phyloP scores from a whole-genome alignment of 2,329 filamentous ascomycete species.

The Cladosporium sp. region DNA sequence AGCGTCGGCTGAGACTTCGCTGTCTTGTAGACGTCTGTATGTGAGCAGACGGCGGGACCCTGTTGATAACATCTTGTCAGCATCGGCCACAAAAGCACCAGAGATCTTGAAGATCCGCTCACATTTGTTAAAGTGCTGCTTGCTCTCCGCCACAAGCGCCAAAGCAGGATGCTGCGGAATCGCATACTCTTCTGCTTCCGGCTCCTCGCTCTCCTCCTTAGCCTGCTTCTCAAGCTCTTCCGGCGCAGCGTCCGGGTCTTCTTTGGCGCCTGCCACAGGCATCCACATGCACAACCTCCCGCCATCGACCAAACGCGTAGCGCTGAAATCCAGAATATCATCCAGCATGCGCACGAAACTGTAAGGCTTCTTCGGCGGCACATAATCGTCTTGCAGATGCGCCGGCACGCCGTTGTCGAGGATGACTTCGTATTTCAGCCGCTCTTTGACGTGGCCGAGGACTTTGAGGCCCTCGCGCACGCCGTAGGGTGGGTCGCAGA shows the following conservation, averaged over 20 bases:
- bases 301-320: constrained; percentile 71
- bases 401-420: constrained; percentile 69
- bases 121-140: constrained; percentile 90
- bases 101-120: constrained; percentile 30
- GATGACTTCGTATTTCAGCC: constrained; percentile 52
- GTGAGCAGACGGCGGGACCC: constrained; percentile 88
- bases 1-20: constrained; percentile 44
- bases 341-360: constrained; percentile 87
- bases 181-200: constrained; percentile 57
- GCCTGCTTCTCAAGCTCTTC: constrained; percentile 45
- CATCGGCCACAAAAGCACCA: background rate
- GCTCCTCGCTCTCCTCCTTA: constrained; percentile 50
- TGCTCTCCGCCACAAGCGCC: constrained; percentile 71
- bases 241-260: constrained; percentile 18
- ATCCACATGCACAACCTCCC: constrained; percentile 94
- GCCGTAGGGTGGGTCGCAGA: constrained; percentile 95
- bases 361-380: constrained; percentile 89
- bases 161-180: constrained; percentile 76
- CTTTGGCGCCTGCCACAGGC: constrained; percentile 70
- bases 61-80: constrained; percentile 36
- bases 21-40: constrained; percentile 70
- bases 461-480: constrained; percentile 90
- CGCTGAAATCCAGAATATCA: constrained; percentile 83
- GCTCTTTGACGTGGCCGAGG: constrained; percentile 69
- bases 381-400: constrained; percentile 69